Evolutionary conservation across 176 grass and related monocot genomes (phyloP), one percentile per base, ranked within the genome.

Genomic region (Rhynchospora pubera): DNA sequence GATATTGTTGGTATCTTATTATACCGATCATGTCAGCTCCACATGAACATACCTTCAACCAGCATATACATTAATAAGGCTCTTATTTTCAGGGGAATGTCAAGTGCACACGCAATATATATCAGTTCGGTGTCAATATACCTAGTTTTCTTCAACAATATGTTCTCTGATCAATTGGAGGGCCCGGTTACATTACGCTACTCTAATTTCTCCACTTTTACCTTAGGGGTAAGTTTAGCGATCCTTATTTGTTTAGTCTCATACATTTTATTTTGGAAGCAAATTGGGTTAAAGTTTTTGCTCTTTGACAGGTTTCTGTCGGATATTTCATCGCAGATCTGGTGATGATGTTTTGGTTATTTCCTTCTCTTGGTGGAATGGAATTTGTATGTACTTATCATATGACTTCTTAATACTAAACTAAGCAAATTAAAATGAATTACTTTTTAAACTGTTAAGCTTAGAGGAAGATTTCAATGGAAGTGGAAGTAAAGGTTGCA

Each of bases 251-350:
- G 15, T 55, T 73, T 82, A 79, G 5, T 58, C 62, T 16, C 60
- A 62, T 61, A 32, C 24, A 56, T 60, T 62, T 84, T 89, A 44
- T 53, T 72, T 58, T 71, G 4, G 48, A 57, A 34, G 14, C 65
- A 77, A n/a, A 55, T 9, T 55, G 14, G 8, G n/a, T 18, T 84
- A 4, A 57, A 68, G 15, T 75, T 30, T 7, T 64, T 82, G 18
- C 42, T 43, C 11, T 73, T 88, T 67, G 78, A 19, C 78, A 99
- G 93, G 87, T 99, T 82, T 99, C 97, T 78, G 84, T 95, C 45
- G 97, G 97, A 62, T 99, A 99, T 87, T 99, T 99, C 84, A 87
- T 91, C 45, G 85, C 91, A 65, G 97, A 99, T 79, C 63, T 99
- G 79, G 86, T 80, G 78, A 91, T 99, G 97, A 90, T 99, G 85